These are phyloP conservation scores for Annona cherimola DNA, from an alignment of 164 flowering plant species.

Conservation along the genomic window DNA sequence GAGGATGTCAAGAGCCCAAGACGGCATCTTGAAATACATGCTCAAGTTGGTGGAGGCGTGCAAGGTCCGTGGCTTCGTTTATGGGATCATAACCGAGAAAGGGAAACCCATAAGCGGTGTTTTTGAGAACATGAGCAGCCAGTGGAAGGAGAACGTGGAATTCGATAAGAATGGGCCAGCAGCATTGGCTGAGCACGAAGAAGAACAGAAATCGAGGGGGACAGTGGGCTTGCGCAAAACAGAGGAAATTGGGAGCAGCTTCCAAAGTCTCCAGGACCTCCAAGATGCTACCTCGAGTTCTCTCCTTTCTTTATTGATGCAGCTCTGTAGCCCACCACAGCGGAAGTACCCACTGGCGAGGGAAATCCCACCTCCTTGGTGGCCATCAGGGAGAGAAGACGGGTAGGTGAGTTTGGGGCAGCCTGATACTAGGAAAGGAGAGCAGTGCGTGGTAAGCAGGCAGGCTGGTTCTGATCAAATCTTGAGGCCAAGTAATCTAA, in stretches of 20 bases:
- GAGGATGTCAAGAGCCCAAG: slow-evolving; percentile 60
- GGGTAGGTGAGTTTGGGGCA: slow-evolving; percentile 31
- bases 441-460: too few relatives aligned
- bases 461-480: too few relatives aligned
- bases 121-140: slow-evolving; percentile 55
- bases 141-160: slow-evolving; percentile 70
- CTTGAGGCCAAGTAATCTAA: too few relatives aligned
- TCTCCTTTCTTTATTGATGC: slow-evolving; percentile 33
- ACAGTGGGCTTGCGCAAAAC: slow-evolving; percentile 8
- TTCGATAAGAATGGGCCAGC: slow-evolving; percentile 69
- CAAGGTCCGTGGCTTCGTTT: slow-evolving; percentile 68
- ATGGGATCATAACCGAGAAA: slow-evolving; percentile 78
- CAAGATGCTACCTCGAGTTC: slow-evolving; percentile 38
- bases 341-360: slow-evolving; percentile 35
- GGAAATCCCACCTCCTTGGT: slow-evolving; percentile 38
- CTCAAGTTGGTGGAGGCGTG: slow-evolving; percentile 62
- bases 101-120: slow-evolving; percentile 81
- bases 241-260: slow-evolving; percentile 4
- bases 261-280: slow-evolving; percentile 24
- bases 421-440: slow-evolving; percentile 1
- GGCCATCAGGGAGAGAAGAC: slow-evolving; percentile 35
- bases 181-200: slow-evolving; percentile 45
- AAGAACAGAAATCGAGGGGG: slow-evolving; percentile 13
- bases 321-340: slow-evolving; percentile 38
- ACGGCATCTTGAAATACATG: slow-evolving; percentile 63